These are phyloP conservation scores for Populus alba DNA, from an alignment of 345 rosid genomes.

Conservation along the genomic window DNA sequence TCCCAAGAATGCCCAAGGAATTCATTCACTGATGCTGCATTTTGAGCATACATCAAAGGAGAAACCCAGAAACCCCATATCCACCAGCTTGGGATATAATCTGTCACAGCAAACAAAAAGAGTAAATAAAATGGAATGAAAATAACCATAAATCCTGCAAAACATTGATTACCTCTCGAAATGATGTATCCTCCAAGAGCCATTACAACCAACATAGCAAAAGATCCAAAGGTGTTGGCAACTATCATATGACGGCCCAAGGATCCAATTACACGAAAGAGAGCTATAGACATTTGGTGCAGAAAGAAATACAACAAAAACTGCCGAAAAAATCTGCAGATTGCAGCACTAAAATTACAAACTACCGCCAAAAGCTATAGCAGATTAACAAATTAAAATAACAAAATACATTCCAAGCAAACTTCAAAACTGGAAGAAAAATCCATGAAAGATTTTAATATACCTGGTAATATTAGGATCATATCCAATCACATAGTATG, in stretches of 20 bases:
- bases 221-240: slow-evolving; percentile 95
- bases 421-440: slow-evolving; percentile 4
- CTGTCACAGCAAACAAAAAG: slow-evolving; percentile 44
- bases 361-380: not conserved
- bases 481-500: slow-evolving; percentile 87
- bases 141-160: slow-evolving; percentile 5
- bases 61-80: slow-evolving; percentile 98
- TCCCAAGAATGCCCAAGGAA: slow-evolving; percentile 89
- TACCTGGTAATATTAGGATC: slow-evolving; percentile 81
- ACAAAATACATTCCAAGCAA: slow-evolving; percentile 11
- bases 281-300: slow-evolving; percentile 91
- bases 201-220: slow-evolving; percentile 97
- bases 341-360: slow-evolving; percentile 19
- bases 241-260: slow-evolving; percentile 94
- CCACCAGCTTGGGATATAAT: slow-evolving; percentile 92
- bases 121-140: slow-evolving; percentile 10
- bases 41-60: slow-evolving; percentile 93
- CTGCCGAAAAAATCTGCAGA: slow-evolving; percentile 80
- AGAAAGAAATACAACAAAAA: slow-evolving; percentile 76
- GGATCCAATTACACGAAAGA: slow-evolving; percentile 96
- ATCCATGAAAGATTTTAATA: slow-evolving; percentile 12
- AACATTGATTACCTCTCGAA: slow-evolving; percentile 61
- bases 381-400: not conserved
- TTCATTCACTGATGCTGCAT: slow-evolving; percentile 95
- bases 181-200: slow-evolving; percentile 93